Base-by-base conservation (phyloP, 2,329 filamentous ascomycete species). In the Ciborinia camelliae region DNA sequence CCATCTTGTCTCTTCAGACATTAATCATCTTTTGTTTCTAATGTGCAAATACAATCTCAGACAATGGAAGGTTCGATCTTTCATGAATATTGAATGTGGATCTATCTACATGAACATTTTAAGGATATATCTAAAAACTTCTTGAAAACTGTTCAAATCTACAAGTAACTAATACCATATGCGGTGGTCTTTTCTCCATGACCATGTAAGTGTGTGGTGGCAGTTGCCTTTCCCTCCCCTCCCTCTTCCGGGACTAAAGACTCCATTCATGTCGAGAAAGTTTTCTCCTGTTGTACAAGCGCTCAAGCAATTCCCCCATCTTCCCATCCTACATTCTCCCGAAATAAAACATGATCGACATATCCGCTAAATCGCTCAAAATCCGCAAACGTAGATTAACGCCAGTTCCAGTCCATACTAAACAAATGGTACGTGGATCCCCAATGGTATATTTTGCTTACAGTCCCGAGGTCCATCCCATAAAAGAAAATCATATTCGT, bases 361-460 rank as follows among this genome's bases (percentile, higher is more conserved):
- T 48, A 23, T 45, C 10, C 48, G 50, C 50, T 62, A 23, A 45
- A 54, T 45, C 48, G 48, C 37, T 62, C 48, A 43, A 23, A n/a
- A 35, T 26, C 18, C 15, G 9, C 47, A n/a, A 43, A 43, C 26
- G 35, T 30, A 52, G 45, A 45, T 53, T 43, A 55, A 62, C 60
- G 39, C 60, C 60, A 32, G 47, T 62, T 53, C 60, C 60, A 43
- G 39, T 35, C 48, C 60, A 62, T 47, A 39, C 58, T 37, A 61
- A 61, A 54, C 50, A 39, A 62, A 62, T 35, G 60, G 48, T 55
- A 62, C 37, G 39, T 26, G 37, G 37, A 28, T 23, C 50, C 37
- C 39, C 60, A 55, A 54, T 55, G 60, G 60, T 62, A 62, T 62
- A 54, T 62, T 55, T 55, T 62, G 60, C 39, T 55, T 43, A 62